These are phyloP conservation scores for Sphaerulina populicola DNA, from an alignment of 2,329 filamentous ascomycete species.

Conservation along the genomic window DNA sequence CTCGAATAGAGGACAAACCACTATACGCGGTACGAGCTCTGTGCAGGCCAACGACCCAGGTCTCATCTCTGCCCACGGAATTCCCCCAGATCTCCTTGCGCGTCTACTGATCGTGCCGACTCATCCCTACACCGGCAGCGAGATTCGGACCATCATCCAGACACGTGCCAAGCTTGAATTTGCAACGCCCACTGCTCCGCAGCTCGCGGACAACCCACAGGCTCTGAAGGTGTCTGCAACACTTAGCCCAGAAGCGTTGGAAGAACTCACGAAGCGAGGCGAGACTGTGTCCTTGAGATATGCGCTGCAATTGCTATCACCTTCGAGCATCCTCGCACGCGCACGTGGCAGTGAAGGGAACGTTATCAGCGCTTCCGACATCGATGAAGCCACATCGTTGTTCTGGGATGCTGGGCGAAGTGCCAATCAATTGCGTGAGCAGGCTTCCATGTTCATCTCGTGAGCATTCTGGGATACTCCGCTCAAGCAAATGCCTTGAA, in stretches of 20 bases:
- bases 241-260: slow-evolving; percentile 72
- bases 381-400: slow-evolving; percentile 43
- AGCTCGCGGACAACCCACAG: slow-evolving; percentile 28
- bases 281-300: slow-evolving; percentile 86
- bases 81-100: slow-evolving; percentile 86
- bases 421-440: slow-evolving; percentile 32
- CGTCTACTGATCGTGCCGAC: slow-evolving; percentile 95
- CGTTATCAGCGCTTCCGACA: slow-evolving; percentile 47
- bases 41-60: slow-evolving; percentile 53
- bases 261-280: slow-evolving; percentile 79
- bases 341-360: slow-evolving; percentile 44
- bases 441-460: slow-evolving; percentile 30
- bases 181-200: slow-evolving; percentile 30
- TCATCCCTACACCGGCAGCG: slow-evolving; percentile 73
- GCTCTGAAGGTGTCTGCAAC: slow-evolving; percentile 66
- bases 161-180: slow-evolving; percentile 54
- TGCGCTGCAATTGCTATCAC: slow-evolving; percentile 82
- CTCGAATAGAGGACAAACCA: slow-evolving; percentile 89
- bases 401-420: slow-evolving; percentile 45
- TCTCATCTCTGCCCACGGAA: slow-evolving; percentile 73
- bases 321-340: slow-evolving; percentile 81
- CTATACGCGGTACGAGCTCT: slow-evolving; percentile 65
- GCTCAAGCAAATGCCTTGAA: neutral
- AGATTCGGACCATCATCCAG: slow-evolving; percentile 87
- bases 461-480: slow-evolving; percentile 23